Conservation (phyloP, 352 stramenopile genomes). For the Lagenidium giganteum region DNA sequence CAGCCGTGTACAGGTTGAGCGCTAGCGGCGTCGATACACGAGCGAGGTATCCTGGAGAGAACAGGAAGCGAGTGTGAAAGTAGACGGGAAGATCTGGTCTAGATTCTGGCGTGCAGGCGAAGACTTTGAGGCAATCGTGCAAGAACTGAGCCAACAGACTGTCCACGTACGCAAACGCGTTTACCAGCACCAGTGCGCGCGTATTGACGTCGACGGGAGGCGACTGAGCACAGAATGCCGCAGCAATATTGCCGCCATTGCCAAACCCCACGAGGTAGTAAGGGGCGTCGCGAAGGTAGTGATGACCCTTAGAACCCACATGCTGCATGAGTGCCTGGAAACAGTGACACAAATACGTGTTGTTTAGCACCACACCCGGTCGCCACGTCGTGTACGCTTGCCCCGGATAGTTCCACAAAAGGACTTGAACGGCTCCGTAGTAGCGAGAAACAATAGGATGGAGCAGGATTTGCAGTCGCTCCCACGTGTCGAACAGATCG, state of each 20-base stretch:
- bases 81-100: constrained; percentile 93
- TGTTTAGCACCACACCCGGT: constrained; percentile 87
- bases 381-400: constrained; percentile 94
- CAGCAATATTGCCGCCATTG: constrained; percentile 88
- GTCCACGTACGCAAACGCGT: constrained; percentile 89
- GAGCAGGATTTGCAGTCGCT: constrained; percentile 93
- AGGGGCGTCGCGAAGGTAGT: constrained; percentile 63
- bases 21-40: constrained; percentile 92
- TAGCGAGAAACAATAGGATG: constrained; percentile 86
- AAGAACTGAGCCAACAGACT: constrained; percentile 89
- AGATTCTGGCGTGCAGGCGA: constrained; percentile 85
- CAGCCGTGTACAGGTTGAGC: constrained; percentile 94
- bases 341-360: constrained; percentile 87
- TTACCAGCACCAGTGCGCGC: constrained; percentile 84
- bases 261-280: constrained; percentile 93
- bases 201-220: constrained; percentile 48
- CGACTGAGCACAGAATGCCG: constrained; percentile 61
- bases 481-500: constrained; percentile 95
- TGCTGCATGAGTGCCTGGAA: constrained; percentile 82
- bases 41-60: constrained; percentile 88
- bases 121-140: constrained; percentile 94
- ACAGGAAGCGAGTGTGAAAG: constrained; percentile 94
- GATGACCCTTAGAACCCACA: constrained; percentile 10
- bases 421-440: constrained; percentile 73
- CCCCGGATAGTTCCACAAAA: constrained; percentile 96